A percentile compares a stretch with the other conserved stretches of the same genome.
Conservation (phyloP, 495 filamentous ascomycete genomes). For the Pyrenula aspistea region DNA sequence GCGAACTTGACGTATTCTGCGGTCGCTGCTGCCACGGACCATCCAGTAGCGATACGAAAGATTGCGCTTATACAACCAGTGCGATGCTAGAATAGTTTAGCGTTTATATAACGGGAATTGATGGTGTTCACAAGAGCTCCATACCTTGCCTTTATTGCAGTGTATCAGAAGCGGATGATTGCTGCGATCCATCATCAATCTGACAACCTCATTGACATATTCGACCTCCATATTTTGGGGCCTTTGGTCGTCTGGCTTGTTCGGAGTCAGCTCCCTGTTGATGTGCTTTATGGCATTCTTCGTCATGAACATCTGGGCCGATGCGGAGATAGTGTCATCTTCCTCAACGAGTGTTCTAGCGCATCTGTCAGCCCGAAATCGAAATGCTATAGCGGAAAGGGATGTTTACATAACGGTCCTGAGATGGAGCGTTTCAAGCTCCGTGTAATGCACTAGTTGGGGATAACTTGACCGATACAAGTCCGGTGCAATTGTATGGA, state of each 20-base stretch:
- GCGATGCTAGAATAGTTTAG: conserved; percentile 45
- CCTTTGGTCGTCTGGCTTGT: conserved; percentile 33
- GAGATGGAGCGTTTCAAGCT: conserved; percentile 49
- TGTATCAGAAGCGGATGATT: conserved; percentile 74
- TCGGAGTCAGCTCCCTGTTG: conserved; percentile 60
- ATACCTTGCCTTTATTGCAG: conserved; percentile 79
- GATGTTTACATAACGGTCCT: conserved; percentile 61
- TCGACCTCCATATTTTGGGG: not conserved
- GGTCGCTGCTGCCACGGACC: conserved; percentile 42
- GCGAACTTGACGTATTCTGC: conserved; percentile 59
- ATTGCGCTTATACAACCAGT: conserved; percentile 71
- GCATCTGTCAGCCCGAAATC: conserved; percentile 1
- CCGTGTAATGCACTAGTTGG: conserved; percentile 45
- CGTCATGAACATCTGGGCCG: conserved; percentile 47
- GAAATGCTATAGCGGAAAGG: too few species aligned
- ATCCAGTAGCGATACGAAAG: conserved; percentile 52
- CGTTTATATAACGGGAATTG: not conserved
- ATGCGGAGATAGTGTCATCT: conserved; percentile 33
- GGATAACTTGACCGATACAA: conserved; percentile 75
- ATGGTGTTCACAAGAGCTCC: conserved; percentile 6
- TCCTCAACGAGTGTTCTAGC: conserved; percentile 65
- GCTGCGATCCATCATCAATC: conserved; percentile 46
- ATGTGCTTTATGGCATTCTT: conserved; percentile 51
- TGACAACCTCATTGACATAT: conserved; percentile 37
- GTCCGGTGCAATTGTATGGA: conserved; percentile 49